Base-by-base conservation (phyloP, 805 yeast genomes). In the Cyberlindnera xylosilytica region DNA sequence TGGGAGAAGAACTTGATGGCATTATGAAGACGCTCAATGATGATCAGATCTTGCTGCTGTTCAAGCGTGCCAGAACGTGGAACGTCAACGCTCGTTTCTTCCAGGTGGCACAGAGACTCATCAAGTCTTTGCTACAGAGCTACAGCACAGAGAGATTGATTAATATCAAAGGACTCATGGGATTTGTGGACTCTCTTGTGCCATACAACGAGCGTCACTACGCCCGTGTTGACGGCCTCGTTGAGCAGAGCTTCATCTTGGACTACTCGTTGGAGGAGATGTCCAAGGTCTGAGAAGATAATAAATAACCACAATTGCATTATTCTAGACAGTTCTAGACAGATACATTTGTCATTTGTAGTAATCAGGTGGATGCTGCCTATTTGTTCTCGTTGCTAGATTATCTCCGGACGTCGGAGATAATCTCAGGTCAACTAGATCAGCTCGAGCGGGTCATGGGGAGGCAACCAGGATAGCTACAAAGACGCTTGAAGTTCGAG, bases 141-240 rank as follows among this genome's bases (percentile, higher is more conserved):
- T 78, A 78, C 52, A 67, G 73, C 17, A 68, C 83, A 23, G 79
- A 78, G 16, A 70, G 70, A 42, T 61, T 90, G 36, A 72, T 76
- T 49, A 79, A 78, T 52, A 73, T 86, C 30, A 80, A 81, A 4
- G 90, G 89, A 2, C 67, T 88, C 49, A 74, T 83, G 64, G 72
- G 70, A 34, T 65, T 81, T 12, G 70, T 91, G 9, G 95, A 85
- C 44, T 73, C 83, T n/a, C 75, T 93, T 41, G 64, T 87, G 30
- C 96, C 98, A 3, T 93, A 93, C 63, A 84, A 85, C 49, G 88
- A 87, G 57, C 79, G 98, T 55, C 99, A 93, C 63, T 82, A 73
- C 57, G 58, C 69, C 28, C 74, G 99, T 49, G 66, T 87, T 20
- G 95, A 86, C 48, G 88, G 77, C 32, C 66, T 93, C 60, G 64